phyloP scores from a whole-genome alignment of 2,329 filamentous ascomycete species.

The Orbilia blumenaviensis region DNA sequence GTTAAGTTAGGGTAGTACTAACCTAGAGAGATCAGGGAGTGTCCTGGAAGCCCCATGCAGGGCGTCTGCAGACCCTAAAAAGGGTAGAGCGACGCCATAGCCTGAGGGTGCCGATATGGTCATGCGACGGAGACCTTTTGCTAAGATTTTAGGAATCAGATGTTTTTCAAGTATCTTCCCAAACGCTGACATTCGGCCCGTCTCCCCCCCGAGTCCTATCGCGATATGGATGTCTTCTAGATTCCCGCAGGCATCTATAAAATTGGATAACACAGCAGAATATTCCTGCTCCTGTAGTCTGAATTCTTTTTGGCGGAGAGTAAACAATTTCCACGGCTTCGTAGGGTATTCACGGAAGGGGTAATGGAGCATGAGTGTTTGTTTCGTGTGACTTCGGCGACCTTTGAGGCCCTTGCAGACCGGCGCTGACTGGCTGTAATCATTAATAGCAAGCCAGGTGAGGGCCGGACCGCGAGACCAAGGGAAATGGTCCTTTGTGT shows the following conservation, averaged over 20 bases:
- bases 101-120: conserved; percentile 15
- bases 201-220: conserved; percentile 20
- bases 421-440: conserved; percentile 15
- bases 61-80: neutral
- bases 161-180: conserved; percentile 4
- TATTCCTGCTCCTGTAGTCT: conserved; percentile 10
- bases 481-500: conserved; percentile 19
- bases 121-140: neutral
- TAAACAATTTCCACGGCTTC: conserved; percentile 24
- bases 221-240: conserved; percentile 31
- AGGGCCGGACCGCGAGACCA: conserved; percentile 26
- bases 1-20: neutral
- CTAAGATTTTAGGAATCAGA: neutral
- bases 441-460: neutral
- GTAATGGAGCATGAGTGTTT: conserved; percentile 35
- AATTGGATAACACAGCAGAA: neutral
- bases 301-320: conserved; percentile 9
- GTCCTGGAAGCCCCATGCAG: neutral
- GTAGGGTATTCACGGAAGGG: conserved; percentile 41
- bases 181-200: conserved; percentile 13
- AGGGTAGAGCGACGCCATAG: neutral
- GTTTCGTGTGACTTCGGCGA: conserved; percentile 27
- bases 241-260: conserved; percentile 20
- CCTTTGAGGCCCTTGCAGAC: conserved; percentile 30
- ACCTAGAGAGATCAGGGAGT: neutral